Conservation (phyloP, 1,139 yeast genomes). For the Diutina sp. region DNA sequence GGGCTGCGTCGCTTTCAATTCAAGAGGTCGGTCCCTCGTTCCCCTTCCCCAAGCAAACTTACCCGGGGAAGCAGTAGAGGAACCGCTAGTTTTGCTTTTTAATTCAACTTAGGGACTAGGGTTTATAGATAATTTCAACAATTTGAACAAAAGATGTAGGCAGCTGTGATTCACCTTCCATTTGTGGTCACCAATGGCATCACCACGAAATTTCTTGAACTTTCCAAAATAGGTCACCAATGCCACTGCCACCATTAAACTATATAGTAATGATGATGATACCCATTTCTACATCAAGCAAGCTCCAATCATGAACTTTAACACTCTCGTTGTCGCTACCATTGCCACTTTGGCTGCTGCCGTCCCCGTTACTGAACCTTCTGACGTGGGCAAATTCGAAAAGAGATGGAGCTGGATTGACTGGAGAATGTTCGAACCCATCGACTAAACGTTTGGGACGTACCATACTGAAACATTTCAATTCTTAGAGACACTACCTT, state of each 20-base stretch:
- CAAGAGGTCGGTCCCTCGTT: constrained; percentile 91
- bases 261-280: not conserved
- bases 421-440: not conserved
- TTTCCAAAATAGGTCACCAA: too few relatives aligned
- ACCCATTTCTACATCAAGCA: too few relatives aligned
- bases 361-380: not conserved
- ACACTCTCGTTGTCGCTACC: not conserved
- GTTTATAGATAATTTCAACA: constrained; percentile 1
- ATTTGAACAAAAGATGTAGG: not conserved
- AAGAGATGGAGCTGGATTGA: not conserved
- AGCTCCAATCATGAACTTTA: not conserved
- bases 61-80: constrained; percentile 10
- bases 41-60: constrained; percentile 70
- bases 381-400: not conserved
- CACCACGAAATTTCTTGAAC: not conserved
- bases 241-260: not conserved
- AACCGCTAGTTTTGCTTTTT: not conserved
- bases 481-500: not conserved
- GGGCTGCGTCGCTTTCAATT: constrained; percentile 89
- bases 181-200: not conserved
- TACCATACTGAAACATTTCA: too few relatives aligned
- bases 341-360: not conserved
- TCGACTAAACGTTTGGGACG: not conserved
- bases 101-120: not conserved
- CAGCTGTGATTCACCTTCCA: not conserved